These are phyloP conservation scores for Avena sativa DNA, from an alignment of 176 grass and related monocot genomes.

Conservation along the genomic window DNA sequence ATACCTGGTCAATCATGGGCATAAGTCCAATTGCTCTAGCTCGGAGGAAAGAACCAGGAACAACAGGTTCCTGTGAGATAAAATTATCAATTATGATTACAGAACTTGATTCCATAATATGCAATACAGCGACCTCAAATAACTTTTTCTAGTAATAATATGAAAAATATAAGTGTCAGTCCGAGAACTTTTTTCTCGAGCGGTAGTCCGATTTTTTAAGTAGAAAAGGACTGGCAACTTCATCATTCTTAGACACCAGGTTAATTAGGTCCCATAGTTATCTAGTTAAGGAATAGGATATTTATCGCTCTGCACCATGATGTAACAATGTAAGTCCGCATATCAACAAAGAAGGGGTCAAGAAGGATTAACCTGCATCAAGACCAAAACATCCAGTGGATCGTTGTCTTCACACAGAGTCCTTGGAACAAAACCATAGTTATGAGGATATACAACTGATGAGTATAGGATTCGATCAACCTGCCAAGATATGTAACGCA, in stretches of 20 bases:
- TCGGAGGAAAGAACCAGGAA: constrained; percentile 65
- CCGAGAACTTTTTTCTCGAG: neutral
- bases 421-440: constrained; percentile 78
- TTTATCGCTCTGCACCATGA: neutral
- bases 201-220: neutral
- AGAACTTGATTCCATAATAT: constrained; percentile 10
- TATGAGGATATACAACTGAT: constrained; percentile 80
- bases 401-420: constrained; percentile 79
- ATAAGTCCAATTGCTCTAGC: constrained; percentile 77
- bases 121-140: neutral
- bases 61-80: constrained; percentile 59
- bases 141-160: neutral
- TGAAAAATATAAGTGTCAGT: neutral
- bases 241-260: neutral
- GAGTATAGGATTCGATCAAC: constrained; percentile 73
- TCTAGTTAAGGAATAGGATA: neutral
- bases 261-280: neutral
- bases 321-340: neutral
- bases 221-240: neutral
- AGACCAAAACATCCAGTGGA: constrained; percentile 80
- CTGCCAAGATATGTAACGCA: constrained; percentile 42
- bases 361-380: constrained; percentile 63
- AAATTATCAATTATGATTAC: neutral
- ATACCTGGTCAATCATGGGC: constrained; percentile 87
- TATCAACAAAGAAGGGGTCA: neutral